Evolutionary conservation across 2,329 filamentous ascomycete genomes (phyloP).

Genomic region (Pleoardoris graminearum): DNA sequence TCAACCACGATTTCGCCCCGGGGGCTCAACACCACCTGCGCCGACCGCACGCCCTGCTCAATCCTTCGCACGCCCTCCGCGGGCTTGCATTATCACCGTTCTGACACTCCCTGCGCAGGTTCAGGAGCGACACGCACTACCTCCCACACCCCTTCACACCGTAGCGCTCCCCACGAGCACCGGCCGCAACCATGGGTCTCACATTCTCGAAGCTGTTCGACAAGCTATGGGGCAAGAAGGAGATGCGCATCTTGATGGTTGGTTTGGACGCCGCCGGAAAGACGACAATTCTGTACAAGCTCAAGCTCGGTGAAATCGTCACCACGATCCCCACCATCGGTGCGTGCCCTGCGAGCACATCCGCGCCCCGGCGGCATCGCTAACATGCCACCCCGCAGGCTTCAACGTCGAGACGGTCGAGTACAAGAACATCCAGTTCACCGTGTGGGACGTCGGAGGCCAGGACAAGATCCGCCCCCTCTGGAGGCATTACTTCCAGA

Average conservation of each 20-base stretch:
- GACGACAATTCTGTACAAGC: conserved; percentile 96
- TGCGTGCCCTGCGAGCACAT: conserved; percentile 37
- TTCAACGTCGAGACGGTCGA: conserved; percentile 99
- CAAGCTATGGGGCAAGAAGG: conserved; percentile 98
- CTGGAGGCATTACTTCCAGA: conserved; percentile 96
- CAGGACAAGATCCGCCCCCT: conserved; percentile 98
- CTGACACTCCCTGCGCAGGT: conserved; percentile 32
- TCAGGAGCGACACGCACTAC: conserved; percentile 41
- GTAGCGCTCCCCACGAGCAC: conserved; percentile 27
- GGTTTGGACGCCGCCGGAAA: conserved; percentile 98
- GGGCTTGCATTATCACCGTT: conserved; percentile 14
- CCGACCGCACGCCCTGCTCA: conserved; percentile 15
- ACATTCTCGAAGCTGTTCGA: conserved; percentile 95
- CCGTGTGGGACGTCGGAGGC: conserved; percentile 97
- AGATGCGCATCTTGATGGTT: conserved; percentile 98
- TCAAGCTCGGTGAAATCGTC: conserved; percentile 97
- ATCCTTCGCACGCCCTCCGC: conserved; percentile 13
- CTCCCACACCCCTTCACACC: conserved; percentile 27
- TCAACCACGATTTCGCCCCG: conserved; percentile 31
- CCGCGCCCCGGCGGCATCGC: conserved; percentile 16
- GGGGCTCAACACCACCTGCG: conserved; percentile 30
- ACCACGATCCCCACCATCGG: conserved; percentile 97
- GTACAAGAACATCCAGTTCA: conserved; percentile 99
- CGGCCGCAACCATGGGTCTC: conserved; percentile 79
- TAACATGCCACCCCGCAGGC: conserved; percentile 49